Conservation (phyloP, 768 basidiomycete genomes). For the Candolleomyces efflorescens region DNA sequence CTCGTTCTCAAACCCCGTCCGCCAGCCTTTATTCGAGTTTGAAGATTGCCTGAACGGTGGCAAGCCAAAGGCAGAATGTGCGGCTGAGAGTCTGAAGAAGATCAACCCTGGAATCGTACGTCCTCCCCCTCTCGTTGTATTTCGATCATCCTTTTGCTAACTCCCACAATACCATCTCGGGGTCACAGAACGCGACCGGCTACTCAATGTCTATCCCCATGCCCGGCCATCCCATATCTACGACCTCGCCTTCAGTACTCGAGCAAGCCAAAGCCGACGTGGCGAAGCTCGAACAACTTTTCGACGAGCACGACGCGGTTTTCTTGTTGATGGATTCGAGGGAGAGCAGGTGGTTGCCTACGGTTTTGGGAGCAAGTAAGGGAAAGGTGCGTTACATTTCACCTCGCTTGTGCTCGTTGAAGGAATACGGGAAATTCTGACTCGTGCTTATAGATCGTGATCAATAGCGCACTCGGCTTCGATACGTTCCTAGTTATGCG, state of each 20-base stretch:
- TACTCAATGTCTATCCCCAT: constrained; percentile 84
- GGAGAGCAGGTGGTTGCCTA: constrained; percentile 95
- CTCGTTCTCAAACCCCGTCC: constrained; percentile 96
- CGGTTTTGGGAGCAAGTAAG: constrained; percentile 78
- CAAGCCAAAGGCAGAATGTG: constrained; percentile 89
- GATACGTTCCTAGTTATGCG: constrained; percentile 97
- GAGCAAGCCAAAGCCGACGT: constrained; percentile 67
- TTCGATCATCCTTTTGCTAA: no score
- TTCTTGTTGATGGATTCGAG: constrained; percentile 98
- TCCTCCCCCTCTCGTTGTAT: constrained; percentile 22
- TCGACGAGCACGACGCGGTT: constrained; percentile 84
- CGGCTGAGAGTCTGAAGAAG: constrained; percentile 78
- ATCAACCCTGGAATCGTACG: constrained; percentile 92
- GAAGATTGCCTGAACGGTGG: constrained; percentile 91
- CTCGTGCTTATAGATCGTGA: constrained; percentile 57
- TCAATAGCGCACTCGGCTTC: constrained; percentile 94
- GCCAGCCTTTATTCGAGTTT: constrained; percentile 95
- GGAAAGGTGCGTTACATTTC: constrained; percentile 73
- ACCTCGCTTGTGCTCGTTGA: not conserved
- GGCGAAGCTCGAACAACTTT: constrained; percentile 63
- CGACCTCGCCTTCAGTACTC: constrained; percentile 29
- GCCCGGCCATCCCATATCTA: constrained; percentile 93
- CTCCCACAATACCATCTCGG: not conserved
- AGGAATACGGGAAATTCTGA: not conserved
- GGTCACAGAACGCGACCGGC: constrained; percentile 70